Evolutionary conservation across 1,139 yeast species (phyloP), one percentile per base, ranked within the genome.

Genomic region (Pneumocystis carinii): DNA sequence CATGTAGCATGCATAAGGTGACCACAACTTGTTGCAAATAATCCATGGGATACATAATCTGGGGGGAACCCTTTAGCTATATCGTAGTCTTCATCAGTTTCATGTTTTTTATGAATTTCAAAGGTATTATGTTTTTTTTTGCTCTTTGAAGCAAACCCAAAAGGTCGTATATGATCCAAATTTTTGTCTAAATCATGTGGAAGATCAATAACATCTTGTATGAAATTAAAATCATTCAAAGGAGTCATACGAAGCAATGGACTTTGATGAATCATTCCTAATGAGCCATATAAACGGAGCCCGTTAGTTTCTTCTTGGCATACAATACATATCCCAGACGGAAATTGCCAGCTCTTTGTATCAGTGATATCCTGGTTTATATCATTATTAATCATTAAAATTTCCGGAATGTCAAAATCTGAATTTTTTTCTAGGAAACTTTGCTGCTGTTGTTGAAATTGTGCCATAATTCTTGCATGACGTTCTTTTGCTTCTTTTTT

Each of bases 1-100:
- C 98, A 92, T 42, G 81, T 79, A 68, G 81, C 83, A 73, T 92
- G 98, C 84, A 92, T 86, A 0, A 96, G 95, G 74, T 92, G 98
- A 0, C 97, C 95, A 75, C 98, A 92, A 62, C 95, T 85, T 69
- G 85, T 83, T 5, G 90, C 78, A 0, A 87, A 83, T 0, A 76
- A 75, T 62, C 59, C 59, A 37, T 57, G 41, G 24, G 12, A 57
- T 37, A 57, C 2, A 65, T 63, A 32, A 71, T 69, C 0, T 73
- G 66, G 72, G 82, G 75, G 66, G 71, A 80, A 0, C 69, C 64
- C 2, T 71, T 69, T 81, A 84, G 78, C 3, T 48, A 24, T 48
- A 14, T 48, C 27, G 24, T 12, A 48, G 32, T 48, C 14, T 24
- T 19, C 14, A 24, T 48, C 27, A 12, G 27, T 48, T 24, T 48